Conservation (phyloP, 2,329 filamentous ascomycete genomes). For the Sporothrix brunneoviolacea region DNA sequence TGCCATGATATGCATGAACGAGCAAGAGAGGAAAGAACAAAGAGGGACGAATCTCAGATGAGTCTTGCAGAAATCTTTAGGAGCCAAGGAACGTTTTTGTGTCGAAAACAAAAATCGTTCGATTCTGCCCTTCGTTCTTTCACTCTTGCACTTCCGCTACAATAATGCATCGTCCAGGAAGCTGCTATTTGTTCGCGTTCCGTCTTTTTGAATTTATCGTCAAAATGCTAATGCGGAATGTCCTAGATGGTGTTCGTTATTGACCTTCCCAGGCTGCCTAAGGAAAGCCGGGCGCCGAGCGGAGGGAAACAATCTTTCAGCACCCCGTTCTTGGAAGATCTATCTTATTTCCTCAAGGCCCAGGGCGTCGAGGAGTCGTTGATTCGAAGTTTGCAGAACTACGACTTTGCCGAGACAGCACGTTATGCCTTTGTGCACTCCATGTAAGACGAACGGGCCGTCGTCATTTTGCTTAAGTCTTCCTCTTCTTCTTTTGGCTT, state of each 20-base stretch:
- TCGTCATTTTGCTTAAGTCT: background rate
- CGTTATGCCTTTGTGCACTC: constrained; percentile 77
- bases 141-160: no score
- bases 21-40: no score
- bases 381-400: constrained; percentile 62
- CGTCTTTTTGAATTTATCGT: no score
- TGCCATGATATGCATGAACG: no score
- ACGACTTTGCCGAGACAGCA: constrained; percentile 72
- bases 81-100: no score
- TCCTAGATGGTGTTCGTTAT: constrained; percentile 78
- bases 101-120: no score
- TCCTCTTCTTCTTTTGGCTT: constrained; percentile 10
- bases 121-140: no score
- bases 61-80: no score
- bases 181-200: no score
- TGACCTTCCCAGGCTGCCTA: constrained; percentile 65
- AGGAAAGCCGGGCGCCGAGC: constrained; percentile 18
- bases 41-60: no score
- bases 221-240: no score
- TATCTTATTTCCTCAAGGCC: constrained; percentile 63
- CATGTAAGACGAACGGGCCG: constrained; percentile 46
- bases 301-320: background rate
- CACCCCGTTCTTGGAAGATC: constrained; percentile 57
- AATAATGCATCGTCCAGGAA: no score
- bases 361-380: constrained; percentile 59